Evolutionary conservation across 768 basidiomycete genomes (phyloP).

Genomic region (Boletus sp.): DNA sequence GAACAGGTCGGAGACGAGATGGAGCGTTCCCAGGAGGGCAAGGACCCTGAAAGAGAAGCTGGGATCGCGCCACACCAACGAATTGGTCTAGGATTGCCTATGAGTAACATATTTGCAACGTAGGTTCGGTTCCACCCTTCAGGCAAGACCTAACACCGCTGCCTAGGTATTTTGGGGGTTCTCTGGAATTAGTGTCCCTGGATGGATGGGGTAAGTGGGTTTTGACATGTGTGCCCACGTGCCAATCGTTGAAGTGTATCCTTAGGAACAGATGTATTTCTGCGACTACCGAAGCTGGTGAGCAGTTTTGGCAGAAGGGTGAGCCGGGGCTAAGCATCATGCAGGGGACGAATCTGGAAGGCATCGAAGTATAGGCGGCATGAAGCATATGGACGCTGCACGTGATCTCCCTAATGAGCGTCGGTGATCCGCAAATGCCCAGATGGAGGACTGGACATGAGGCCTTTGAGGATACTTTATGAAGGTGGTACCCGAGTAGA

Average conservation of each 20-base stretch:
- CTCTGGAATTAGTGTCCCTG: slow-evolving; percentile 70
- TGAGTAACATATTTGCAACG: slow-evolving; percentile 88
- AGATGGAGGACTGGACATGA: slow-evolving; percentile 11
- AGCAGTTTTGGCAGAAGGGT: slow-evolving; percentile 20
- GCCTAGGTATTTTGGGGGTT: slow-evolving; percentile 77
- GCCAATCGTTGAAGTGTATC: slow-evolving; percentile 4
- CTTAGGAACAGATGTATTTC: slow-evolving; percentile 77
- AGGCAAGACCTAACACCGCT: not conserved
- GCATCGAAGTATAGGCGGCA: slow-evolving; percentile 62
- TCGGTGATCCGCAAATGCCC: slow-evolving; percentile 7
- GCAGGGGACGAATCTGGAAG: slow-evolving; percentile 83
- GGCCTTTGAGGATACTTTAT: not conserved
- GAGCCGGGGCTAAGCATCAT: not conserved
- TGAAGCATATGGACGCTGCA: not conserved
- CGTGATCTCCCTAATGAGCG: not conserved
- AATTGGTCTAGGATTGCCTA: slow-evolving; percentile 81
- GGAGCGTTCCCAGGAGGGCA: slow-evolving; percentile 19
- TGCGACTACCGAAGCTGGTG: slow-evolving; percentile 78
- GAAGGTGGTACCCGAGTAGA: not conserved
- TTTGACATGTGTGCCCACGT: not conserved
- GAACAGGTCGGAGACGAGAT: slow-evolving; percentile 58
- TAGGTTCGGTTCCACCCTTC: slow-evolving; percentile 32
- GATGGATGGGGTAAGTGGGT: slow-evolving; percentile 74
- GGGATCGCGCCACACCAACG: slow-evolving; percentile 53
- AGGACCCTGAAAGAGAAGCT: slow-evolving; percentile 42